These are phyloP conservation scores for Calonectria montana DNA, from an alignment of 2,329 filamentous ascomycete genomes.

Conservation along the genomic window DNA sequence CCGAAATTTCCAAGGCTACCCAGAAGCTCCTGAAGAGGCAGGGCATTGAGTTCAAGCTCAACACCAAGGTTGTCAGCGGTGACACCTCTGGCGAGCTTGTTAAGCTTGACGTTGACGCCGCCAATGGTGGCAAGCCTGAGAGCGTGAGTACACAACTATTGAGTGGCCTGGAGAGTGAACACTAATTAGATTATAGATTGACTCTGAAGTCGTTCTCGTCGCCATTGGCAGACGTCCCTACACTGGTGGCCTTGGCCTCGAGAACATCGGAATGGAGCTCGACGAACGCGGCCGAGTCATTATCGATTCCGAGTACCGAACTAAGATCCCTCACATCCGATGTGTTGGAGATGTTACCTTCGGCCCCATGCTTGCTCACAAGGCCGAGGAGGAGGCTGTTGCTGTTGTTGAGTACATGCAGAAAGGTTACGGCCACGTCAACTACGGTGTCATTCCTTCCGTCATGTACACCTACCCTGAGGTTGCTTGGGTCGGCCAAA, in stretches of 20 bases:
- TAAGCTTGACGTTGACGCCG: constrained; percentile 86
- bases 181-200: constrained; percentile 69
- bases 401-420: constrained; percentile 97
- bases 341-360: constrained; percentile 97
- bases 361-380: constrained; percentile 98
- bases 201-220: constrained; percentile 94
- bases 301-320: constrained; percentile 99
- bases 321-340: constrained; percentile 96
- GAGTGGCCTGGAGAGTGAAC: neutral
- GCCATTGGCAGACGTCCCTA: constrained; percentile 97
- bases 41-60: constrained; percentile 97
- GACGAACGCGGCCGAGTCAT: constrained; percentile 95
- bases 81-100: constrained; percentile 83
- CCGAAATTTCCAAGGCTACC: constrained; percentile 88
- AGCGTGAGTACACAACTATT: constrained; percentile 68
- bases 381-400: constrained; percentile 98
- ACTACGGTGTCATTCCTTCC: constrained; percentile 96
- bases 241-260: constrained; percentile 89
- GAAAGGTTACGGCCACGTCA: constrained; percentile 98
- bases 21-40: constrained; percentile 97
- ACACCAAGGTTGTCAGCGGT: constrained; percentile 92
- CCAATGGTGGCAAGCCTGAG: constrained; percentile 97
- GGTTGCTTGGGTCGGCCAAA: constrained; percentile 98
- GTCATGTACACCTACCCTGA: constrained; percentile 99
- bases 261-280: constrained; percentile 91